Evolutionary conservation across 148 eudicot species (phyloP), one percentile per base, ranked within the genome.

Genomic region (Silene uniflora): DNA sequence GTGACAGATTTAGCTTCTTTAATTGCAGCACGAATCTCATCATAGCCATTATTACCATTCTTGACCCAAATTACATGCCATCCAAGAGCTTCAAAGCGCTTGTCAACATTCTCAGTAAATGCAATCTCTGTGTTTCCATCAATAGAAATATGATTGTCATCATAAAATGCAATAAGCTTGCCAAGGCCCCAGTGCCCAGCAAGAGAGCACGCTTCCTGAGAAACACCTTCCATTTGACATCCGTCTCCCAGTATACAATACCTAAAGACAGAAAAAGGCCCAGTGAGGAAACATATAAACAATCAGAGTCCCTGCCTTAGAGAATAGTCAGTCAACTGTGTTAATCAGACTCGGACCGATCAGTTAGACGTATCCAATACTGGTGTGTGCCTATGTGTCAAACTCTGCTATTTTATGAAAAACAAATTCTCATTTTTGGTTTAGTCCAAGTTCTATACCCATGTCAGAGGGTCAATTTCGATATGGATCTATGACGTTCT

Each of bases 121-220:
- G 99, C 91, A 81, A 96, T 96, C 61, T 95, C 97, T 4, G 99
- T 96, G 90, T 83, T 90, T 83, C 98, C 99, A 39, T 96, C 98
- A 78, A 96, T 96, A 25, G 99, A 92, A n/a, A 96, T 96, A 82
- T 96, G 98, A 63, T 96, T 96, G 75, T 96, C 99, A 75, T 96
- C 99, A 70, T 96, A 92, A 73, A 96, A 88, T 56, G 98, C 98
- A 84, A 96, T 96, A 77, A 96, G 91, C 88, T 96, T 96, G 72
- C 98, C 99, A 70, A 96, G 99, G 27, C 99, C 99, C 97, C 94
- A 91, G 59, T 96, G 98, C 47, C 93, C 99, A 72, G 99, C 99
- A 75, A 96, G 93, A 61, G 98, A 96, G 83, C 89, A 88, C n/a
- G 85, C 99, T 87, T 96, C 98, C 68, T 96, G 92, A 42, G 97